phyloP scores from a whole-genome alignment of 768 basidiomycete species.

The Gymnopilus junonius region DNA sequence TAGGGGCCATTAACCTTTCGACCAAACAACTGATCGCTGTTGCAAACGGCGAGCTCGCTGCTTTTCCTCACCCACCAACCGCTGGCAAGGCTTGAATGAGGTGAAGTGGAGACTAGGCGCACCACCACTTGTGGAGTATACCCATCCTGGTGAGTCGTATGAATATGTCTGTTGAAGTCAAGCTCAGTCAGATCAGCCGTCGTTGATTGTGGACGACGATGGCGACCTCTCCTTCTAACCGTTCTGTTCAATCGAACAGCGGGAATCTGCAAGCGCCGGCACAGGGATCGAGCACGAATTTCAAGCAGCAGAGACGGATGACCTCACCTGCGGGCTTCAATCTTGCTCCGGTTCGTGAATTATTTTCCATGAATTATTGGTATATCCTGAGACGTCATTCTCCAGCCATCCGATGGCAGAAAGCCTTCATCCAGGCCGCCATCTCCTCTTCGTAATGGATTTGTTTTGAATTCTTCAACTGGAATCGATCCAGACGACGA shows the following conservation, averaged over 20 bases:
- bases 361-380: not conserved
- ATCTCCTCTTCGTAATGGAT: conserved; percentile 74
- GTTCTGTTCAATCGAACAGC: conserved; percentile 19
- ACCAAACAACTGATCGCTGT: not conserved
- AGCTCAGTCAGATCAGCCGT: not conserved
- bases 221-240: conserved; percentile 23
- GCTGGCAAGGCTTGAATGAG: not conserved
- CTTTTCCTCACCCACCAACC: not conserved
- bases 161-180: not conserved
- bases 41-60: not conserved
- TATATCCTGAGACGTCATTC: not conserved
- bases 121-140: not conserved
- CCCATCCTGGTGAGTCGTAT: not conserved
- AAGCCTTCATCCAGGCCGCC: conserved; percentile 57
- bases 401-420: conserved; percentile 43
- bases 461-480: conserved; percentile 57
- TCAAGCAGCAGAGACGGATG: conserved; percentile 34
- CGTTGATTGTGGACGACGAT: conserved; percentile 3
- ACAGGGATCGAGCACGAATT: conserved; percentile 12
- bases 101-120: not conserved
- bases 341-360: conserved; percentile 34
- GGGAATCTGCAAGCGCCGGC: conserved; percentile 23
- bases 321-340: conserved; percentile 34
- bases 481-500: conserved; percentile 47
- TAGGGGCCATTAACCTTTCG: not conserved